These are phyloP conservation scores for Botrytis porri DNA, from an alignment of 2,329 filamentous ascomycete genomes.

Conservation along the genomic window DNA sequence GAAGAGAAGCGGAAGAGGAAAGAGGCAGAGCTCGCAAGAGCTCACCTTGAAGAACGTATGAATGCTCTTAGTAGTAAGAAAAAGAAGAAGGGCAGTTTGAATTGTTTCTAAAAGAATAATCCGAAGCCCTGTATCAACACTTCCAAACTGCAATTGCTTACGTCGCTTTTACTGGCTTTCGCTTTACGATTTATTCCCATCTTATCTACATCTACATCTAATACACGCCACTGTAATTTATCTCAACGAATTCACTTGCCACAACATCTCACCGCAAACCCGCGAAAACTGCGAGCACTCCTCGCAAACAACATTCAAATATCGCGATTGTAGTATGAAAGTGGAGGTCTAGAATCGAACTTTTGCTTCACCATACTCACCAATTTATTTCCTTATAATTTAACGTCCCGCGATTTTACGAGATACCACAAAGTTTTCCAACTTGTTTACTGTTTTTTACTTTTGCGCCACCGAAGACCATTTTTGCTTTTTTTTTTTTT, in stretches of 20 bases:
- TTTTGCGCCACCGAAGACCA: neutral
- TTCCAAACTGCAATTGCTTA: neutral
- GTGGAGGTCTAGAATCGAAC: neutral
- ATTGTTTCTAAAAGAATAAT: conserved; percentile 67
- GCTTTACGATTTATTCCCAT: neutral
- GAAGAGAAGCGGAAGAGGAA: conserved; percentile 92
- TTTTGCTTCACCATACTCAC: neutral
- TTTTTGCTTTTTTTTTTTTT: neutral
- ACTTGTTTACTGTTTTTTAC: conserved; percentile 10
- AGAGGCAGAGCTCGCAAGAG: conserved; percentile 83
- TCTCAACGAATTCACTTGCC: neutral
- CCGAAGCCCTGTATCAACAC: conserved; percentile 11
- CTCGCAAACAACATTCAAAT: neutral
- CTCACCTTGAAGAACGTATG: conserved; percentile 92
- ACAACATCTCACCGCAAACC: neutral
- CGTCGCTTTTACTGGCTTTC: neutral
- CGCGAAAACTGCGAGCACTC: neutral
- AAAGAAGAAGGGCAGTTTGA: conserved; percentile 79
- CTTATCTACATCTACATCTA: neutral
- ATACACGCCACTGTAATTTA: conserved; percentile 14
- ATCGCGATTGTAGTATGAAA: neutral
- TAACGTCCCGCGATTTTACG: conserved; percentile 27
- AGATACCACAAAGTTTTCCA: conserved; percentile 28
- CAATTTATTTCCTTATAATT: conserved; percentile 21
- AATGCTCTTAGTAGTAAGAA: conserved; percentile 79